Evolutionary conservation across 2,329 filamentous ascomycete genomes (phyloP).

Genomic region (Grosmannia serpens): DNA sequence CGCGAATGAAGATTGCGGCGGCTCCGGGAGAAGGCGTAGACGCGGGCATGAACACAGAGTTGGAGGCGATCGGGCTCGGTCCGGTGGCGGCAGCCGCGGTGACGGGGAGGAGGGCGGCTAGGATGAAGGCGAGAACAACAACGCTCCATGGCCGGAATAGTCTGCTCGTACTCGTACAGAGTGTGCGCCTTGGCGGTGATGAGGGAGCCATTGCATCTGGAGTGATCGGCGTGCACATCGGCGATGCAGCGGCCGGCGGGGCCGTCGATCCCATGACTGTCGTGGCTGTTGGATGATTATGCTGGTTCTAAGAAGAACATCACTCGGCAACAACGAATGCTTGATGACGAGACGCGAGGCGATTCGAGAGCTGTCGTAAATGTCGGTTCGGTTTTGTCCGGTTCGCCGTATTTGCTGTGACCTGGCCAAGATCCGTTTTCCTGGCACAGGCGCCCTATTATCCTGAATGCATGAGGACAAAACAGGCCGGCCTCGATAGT

Average conservation of each 20-base stretch:
- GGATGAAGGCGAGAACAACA: conserved; percentile 12
- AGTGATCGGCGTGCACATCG: conserved; percentile 3
- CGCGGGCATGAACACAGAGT: conserved; percentile 1
- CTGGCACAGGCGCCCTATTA: background rate
- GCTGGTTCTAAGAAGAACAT: background rate
- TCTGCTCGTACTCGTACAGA: no score
- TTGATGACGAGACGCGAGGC: background rate
- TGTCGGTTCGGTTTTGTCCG: background rate
- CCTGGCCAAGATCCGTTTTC: background rate
- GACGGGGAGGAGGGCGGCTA: conserved; percentile 14
- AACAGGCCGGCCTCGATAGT: background rate
- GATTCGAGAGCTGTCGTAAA: background rate
- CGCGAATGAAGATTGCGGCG: conserved; percentile 23
- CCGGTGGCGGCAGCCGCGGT: conserved; percentile 5
- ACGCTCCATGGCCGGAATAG: conserved; percentile 15
- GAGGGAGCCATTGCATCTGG: background rate
- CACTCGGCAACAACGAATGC: background rate
- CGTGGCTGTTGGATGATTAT: conserved; percentile 4
- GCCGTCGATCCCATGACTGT: conserved; percentile 6
- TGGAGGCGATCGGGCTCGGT: conserved; percentile 1
- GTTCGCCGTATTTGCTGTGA: background rate
- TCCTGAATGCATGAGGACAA: background rate
- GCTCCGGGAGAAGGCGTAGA: conserved; percentile 13
- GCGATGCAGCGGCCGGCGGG: conserved; percentile 1
- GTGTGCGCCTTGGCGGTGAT: background rate